These are phyloP conservation scores for Verticillium longisporum DNA, from an alignment of 2,329 filamentous ascomycete species.

Conservation along the genomic window DNA sequence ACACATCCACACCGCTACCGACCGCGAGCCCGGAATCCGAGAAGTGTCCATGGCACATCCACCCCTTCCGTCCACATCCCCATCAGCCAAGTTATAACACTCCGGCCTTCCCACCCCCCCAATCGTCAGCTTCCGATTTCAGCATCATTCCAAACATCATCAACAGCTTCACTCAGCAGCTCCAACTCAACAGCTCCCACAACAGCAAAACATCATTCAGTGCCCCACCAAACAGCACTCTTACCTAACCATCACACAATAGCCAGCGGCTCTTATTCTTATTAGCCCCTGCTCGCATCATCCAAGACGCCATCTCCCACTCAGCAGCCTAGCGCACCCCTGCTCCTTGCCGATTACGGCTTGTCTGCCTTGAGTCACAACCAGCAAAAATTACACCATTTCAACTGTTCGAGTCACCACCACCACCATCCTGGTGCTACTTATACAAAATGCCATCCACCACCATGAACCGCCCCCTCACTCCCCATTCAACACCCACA, in stretches of 20 bases:
- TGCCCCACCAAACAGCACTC: neutral
- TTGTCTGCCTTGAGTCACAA: constrained; percentile 3
- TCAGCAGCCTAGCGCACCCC: neutral
- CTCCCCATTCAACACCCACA: neutral
- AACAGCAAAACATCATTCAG: neutral
- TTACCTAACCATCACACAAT: neutral
- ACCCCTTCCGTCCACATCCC: constrained; percentile 13
- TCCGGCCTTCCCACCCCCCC: neutral
- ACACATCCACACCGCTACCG: constrained; percentile 1
- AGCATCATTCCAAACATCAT: neutral
- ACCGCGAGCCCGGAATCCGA: neutral
- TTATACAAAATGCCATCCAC: constrained; percentile 2
- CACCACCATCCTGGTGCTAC: neutral
- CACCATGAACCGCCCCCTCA: neutral
- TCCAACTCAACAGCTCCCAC: neutral
- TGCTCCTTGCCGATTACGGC: constrained; percentile 2
- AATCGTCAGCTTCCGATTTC: neutral
- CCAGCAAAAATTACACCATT: constrained; percentile 2
- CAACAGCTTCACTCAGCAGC: neutral
- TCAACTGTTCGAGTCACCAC: neutral
- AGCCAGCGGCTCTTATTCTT: neutral
- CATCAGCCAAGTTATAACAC: neutral
- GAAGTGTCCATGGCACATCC: constrained; percentile 14
- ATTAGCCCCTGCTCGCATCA: neutral
- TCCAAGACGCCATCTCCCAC: neutral